Conservation (phyloP, 2,329 filamentous ascomycete species). For the Nemania sp. region DNA sequence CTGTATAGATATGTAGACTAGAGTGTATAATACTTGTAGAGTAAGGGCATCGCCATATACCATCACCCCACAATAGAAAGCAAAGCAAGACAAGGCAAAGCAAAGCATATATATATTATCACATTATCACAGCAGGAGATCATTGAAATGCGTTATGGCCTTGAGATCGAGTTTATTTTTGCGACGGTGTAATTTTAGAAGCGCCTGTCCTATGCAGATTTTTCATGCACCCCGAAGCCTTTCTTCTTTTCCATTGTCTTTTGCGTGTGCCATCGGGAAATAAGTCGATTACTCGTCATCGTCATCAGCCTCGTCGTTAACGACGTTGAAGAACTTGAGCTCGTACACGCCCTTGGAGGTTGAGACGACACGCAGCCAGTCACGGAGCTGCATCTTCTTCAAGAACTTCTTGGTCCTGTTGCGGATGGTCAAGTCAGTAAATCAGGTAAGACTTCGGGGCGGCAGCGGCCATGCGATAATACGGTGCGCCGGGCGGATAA, state of each 20-base stretch:
- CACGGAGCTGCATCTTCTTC: slow-evolving; percentile 99
- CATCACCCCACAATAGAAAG: slow-evolving; percentile 2
- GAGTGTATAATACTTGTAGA: neutral
- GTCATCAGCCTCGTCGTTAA: slow-evolving; percentile 96
- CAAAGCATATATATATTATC: too few relatives aligned
- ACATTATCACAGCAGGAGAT: slow-evolving; percentile 14
- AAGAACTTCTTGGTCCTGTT: slow-evolving; percentile 99
- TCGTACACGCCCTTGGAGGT: slow-evolving; percentile 98
- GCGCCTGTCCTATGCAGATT: slow-evolving; percentile 29
- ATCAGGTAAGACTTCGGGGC: neutral
- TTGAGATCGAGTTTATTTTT: slow-evolving; percentile 33
- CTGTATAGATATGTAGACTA: slow-evolving; percentile 4
- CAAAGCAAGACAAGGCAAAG: neutral
- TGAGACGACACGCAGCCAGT: slow-evolving; percentile 99
- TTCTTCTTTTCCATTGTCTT: slow-evolving; percentile 17
- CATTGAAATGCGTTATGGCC: slow-evolving; percentile 20
- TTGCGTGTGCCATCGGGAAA: slow-evolving; percentile 8
- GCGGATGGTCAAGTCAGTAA: neutral
- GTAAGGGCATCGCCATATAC: neutral
- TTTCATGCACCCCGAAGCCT: slow-evolving; percentile 25
- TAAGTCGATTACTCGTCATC: slow-evolving; percentile 83
- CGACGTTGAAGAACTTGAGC: slow-evolving; percentile 99
- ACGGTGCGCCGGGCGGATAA: neutral
- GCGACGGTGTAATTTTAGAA: slow-evolving; percentile 21
- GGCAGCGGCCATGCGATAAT: too few relatives aligned